Evolutionary conservation across 345 rosid species (phyloP), one percentile per base, ranked within the genome.

Genomic region (Linum usitatissimum): DNA sequence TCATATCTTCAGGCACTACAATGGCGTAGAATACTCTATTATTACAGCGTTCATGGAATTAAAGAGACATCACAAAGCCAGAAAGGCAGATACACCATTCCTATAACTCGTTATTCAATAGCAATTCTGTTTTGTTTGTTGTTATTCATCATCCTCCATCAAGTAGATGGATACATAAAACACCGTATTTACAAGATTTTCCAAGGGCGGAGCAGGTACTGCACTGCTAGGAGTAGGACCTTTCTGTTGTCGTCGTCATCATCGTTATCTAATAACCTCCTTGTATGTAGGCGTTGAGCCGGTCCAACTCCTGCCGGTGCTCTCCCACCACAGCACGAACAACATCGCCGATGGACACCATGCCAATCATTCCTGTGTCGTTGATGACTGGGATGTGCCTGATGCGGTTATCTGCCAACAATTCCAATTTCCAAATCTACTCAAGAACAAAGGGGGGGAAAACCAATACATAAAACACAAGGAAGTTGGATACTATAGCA

Each of bases 301-400:
- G 93, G 76, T 93, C 68, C 74, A 93, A 66, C 86, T 93, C 97
- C 74, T 86, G 91, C 8, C 97, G 70, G 65, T 93, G 96, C 81
- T 93, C 99, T 10, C 66, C 77, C 75, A 93, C 97, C 72, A 93
- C 99, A 6, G 99, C 99, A 64, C 97, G 99, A 18, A 93, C 99
- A 60, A 93, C 99, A 68, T 93, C 99, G 76, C 99, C 99, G 8
- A 93, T 87, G 58, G 99, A 93, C 61, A 93, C 94, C 99, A 93
- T 93, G 19, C 99, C 99, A 0, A 78, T n/a, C 99, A 93, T 93
- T 56, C 73, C 91, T 77, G 73, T 80, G n/a, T 77, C 83, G 63
- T 79, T 62, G 58, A 93, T 76, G 6, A 93, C 96, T 0, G 99
- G 99, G 70, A 93, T 93, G 81, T 93, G 99, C 80, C 99, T 79